Conservation (phyloP, 257 asterid genomes). For the Plantago elongata region DNA sequence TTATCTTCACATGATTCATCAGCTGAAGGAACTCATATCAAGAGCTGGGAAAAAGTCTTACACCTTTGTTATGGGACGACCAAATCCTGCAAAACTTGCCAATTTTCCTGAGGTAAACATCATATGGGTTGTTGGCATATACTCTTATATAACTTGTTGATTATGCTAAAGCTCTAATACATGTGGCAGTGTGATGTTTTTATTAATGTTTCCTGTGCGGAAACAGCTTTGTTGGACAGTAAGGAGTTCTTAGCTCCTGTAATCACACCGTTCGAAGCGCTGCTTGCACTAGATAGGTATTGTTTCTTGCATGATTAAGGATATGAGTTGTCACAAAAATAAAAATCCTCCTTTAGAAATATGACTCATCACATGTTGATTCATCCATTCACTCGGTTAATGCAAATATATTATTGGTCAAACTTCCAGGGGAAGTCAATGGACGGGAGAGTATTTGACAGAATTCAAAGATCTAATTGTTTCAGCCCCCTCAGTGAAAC, state of each 20-base stretch:
- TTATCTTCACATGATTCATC: conserved; percentile 86
- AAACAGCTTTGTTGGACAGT: conserved; percentile 87
- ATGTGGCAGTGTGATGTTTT: conserved; percentile 81
- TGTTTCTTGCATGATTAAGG: conserved; percentile 19
- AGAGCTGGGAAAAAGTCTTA: conserved; percentile 87
- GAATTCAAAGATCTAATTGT: conserved; percentile 71
- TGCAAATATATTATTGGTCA: conserved; percentile 16
- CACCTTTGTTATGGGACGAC: conserved; percentile 93
- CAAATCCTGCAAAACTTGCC: conserved; percentile 94
- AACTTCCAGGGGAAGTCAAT: conserved; percentile 66
- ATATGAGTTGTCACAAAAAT: background rate
- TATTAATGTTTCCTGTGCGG: conserved; percentile 82
- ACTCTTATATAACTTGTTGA: background rate
- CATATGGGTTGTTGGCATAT: background rate
- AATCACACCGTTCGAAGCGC: conserved; percentile 93
- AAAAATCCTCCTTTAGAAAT: no score
- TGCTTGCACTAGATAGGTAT: conserved; percentile 84
- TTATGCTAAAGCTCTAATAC: conserved; percentile 17
- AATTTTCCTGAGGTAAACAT: conserved; percentile 86
- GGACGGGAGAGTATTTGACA: conserved; percentile 78
- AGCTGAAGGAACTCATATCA: conserved; percentile 68
- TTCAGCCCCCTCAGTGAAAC: conserved; percentile 45
- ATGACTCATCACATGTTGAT: background rate
- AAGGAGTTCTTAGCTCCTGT: conserved; percentile 96
- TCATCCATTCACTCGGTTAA: conserved; percentile 1